A percentile compares a stretch with the other conserved stretches of the same genome.
phyloP scores from a whole-genome alignment of 2,329 filamentous ascomycete genomes.

The Fonsecaea pugnacius region DNA sequence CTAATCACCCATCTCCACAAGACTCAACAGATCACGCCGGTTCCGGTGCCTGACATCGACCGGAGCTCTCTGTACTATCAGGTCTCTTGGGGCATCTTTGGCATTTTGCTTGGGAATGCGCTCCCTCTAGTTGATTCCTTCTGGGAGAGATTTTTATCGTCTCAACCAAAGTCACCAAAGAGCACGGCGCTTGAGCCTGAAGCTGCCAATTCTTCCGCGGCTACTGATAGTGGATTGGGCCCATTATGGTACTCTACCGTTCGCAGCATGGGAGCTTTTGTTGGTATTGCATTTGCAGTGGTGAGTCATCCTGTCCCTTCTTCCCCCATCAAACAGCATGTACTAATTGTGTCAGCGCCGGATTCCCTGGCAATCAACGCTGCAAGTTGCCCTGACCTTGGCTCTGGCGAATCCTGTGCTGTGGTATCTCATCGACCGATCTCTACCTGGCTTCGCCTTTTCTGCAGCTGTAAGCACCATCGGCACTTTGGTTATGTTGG shows the following conservation, averaged over 20 bases:
- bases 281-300: slow-evolving; percentile 79
- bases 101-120: slow-evolving; percentile 75
- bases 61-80: slow-evolving; percentile 69
- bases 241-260: slow-evolving; percentile 78
- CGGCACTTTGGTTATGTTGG: slow-evolving; percentile 74
- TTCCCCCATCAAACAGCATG: slow-evolving; percentile 23
- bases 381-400: slow-evolving; percentile 89
- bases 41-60: slow-evolving; percentile 63
- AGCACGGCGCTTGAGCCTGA: slow-evolving; percentile 31
- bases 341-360: slow-evolving; percentile 64
- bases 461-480: slow-evolving; percentile 73
- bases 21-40: slow-evolving; percentile 65
- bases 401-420: slow-evolving; percentile 89
- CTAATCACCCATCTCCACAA: slow-evolving; percentile 80
- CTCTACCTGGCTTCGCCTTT: slow-evolving; percentile 79
- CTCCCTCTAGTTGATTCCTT: slow-evolving; percentile 82
- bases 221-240: slow-evolving; percentile 47
- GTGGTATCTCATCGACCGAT: slow-evolving; percentile 96
- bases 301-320: slow-evolving; percentile 56
- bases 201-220: slow-evolving; percentile 23
- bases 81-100: slow-evolving; percentile 78
- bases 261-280: slow-evolving; percentile 70
- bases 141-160: slow-evolving; percentile 64
- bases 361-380: slow-evolving; percentile 88
- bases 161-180: slow-evolving; percentile 36